Base-by-base conservation (phyloP, 139 green algal genomes). In the Yamagishiella unicocca region DNA sequence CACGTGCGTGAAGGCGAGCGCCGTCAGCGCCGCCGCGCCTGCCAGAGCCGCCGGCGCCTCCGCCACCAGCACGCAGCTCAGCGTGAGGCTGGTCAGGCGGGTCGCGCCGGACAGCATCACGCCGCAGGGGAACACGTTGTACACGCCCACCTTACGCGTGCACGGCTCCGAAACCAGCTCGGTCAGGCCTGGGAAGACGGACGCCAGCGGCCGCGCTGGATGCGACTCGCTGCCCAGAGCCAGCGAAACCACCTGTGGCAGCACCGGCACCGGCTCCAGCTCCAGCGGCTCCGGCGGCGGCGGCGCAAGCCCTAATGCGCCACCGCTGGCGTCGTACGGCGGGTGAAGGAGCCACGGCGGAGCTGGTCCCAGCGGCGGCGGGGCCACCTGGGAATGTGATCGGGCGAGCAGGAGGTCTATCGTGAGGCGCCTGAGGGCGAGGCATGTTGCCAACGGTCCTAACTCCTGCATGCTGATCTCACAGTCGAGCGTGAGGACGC, bases 111-210 rank as follows among this genome's bases (percentile, higher is more conserved):
- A 5, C 66, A 86, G 43, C 80, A 86, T 66, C 22, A 50, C n/a
- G 2, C 43, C 55, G 64, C 62, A 86, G 33, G 45, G n/a, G 43
- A 86, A 86, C 4, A 64, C 45, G 80, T 86, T 67, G 80, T 86
- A 86, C 6, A 86, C 43, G 24, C 64, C 62, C 61, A 86, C 31
- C 19, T 45, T 66, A 31, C 80, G 80, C 2, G 64, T 78, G n/a
- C 17, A 38, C 0, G 43, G 22, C 64, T 42, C 80, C 10, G 22
- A 77, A 0, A 42, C 27, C 17, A 86, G 80, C 42, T 50, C 31
- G 19, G 42, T 38, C 38, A 86, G 80, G 12, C 40, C 17, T 1
- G 80, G 62, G 31, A 86, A 86, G 0, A 77, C 80, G 6, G 5
- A 17, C 19, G 43, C 24, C 64, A 86, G 43, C 8, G 22, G 64